Base-by-base conservation (phyloP, 2,329 filamentous ascomycete species). In the Botrytis medusae region DNA sequence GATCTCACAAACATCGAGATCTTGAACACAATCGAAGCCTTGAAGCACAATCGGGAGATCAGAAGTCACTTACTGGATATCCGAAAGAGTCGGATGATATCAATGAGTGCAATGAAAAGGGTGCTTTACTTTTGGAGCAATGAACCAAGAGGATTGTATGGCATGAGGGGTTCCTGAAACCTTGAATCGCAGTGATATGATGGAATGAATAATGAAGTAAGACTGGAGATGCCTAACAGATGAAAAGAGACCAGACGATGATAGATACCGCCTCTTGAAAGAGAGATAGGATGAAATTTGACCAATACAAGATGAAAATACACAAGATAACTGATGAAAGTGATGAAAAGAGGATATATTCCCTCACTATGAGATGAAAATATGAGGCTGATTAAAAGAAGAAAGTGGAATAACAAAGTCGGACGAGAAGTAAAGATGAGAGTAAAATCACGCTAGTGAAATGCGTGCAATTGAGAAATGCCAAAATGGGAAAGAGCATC, bases 101-200 rank as follows among this genome's bases (percentile, higher is more conserved):
- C 51, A 29, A 16, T 16, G 34, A 7, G 34, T 37, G 34, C 34
- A 37, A 7, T 37, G 1, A 1, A 29, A 25, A 29, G 16, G 51
- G 29, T 16, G 51, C 5, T 54, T 54, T 29, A 29, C 0, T 12
- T 16, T 54, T n/a, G 51, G 5, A 0, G 51, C 8, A 54, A 54
- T 54, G 14, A 54, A 0, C n/a, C n/a, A 12, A 29, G 5, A 8
- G 14, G 1, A 8, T 54, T 54, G 48, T 1, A n/a, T n/a, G 12
- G 25, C 0, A 29, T 3, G 1, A n/a, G n/a, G 25, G 7, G 7
- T 51, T 7, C 4, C n/a, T n/a, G 0, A 51, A 12, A 48, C 20
- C 46, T 46, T 18, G 6, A 46, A 46, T 22, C 7, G 6, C 44
- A 22, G 44, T 9, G 18, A 46, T 46, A 2, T 12, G 4, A 25